Evolutionary conservation across 768 basidiomycete species (phyloP).

Genomic region (Sarcodon aspratus): DNA sequence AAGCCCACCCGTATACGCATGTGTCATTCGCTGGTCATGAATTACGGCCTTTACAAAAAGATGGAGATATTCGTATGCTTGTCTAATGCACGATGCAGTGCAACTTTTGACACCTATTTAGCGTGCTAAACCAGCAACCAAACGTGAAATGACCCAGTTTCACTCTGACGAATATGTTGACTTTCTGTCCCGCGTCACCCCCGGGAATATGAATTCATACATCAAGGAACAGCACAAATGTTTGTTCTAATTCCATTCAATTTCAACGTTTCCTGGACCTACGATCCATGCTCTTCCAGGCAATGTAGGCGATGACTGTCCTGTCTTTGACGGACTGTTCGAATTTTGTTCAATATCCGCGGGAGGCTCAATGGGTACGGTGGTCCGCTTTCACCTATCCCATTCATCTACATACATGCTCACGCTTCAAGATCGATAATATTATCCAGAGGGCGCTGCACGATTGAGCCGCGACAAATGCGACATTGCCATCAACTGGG

Average conservation of each 20-base stretch:
- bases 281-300: constrained; percentile 32
- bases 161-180: constrained; percentile 99
- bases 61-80: constrained; percentile 93
- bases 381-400: neutral
- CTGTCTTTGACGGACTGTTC: constrained; percentile 96
- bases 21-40: constrained; percentile 99
- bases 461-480: constrained; percentile 92
- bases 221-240: constrained; percentile 96
- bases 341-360: constrained; percentile 99
- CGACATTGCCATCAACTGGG: constrained; percentile 99
- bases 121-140: constrained; percentile 98
- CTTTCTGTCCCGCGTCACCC: constrained; percentile 87
- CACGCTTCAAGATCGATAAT: constrained; percentile 1
- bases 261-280: neutral
- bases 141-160: constrained; percentile 99
- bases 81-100: neutral
- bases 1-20: constrained; percentile 97
- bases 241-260: constrained; percentile 22
- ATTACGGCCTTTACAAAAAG: constrained; percentile 97
- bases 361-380: constrained; percentile 97
- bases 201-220: constrained; percentile 89
- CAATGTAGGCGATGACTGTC: constrained; percentile 98
- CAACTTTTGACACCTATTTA: constrained; percentile 17
- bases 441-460: constrained; percentile 84
- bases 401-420: neutral